Evolutionary conservation across 495 filamentous ascomycete genomes (phyloP).

Genomic region (Penicillium ochrochloron): DNA sequence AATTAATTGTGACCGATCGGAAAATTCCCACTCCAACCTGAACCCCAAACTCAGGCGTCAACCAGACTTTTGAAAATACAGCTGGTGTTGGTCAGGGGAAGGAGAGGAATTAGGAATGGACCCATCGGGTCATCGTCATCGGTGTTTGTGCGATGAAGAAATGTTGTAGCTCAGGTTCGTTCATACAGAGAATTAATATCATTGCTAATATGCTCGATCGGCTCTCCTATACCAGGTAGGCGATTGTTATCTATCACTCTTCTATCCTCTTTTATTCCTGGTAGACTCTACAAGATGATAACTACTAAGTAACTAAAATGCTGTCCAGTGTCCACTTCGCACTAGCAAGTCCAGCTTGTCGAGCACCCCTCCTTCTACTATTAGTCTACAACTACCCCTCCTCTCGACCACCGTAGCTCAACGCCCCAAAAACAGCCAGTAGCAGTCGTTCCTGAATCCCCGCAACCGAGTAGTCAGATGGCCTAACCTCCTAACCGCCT

Average conservation of each 20-base stretch:
- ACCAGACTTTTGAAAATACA: not conserved
- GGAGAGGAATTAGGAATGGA: not conserved
- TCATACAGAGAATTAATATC: not conserved
- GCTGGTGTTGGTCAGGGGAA: not conserved
- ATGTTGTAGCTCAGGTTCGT: not conserved
- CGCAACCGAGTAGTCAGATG: conserved; percentile 27
- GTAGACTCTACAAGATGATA: not conserved
- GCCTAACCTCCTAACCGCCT: not conserved
- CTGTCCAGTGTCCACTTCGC: too few relatives aligned
- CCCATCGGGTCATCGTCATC: not conserved
- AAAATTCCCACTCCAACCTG: conserved; percentile 17
- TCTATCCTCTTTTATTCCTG: not conserved
- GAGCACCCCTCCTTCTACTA: not conserved
- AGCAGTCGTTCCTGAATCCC: conserved; percentile 38
- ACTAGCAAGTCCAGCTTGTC: not conserved
- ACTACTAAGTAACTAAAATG: not conserved
- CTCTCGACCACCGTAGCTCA: not conserved
- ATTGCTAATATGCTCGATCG: not conserved
- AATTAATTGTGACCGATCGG: conserved; percentile 24
- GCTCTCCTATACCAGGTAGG: not conserved
- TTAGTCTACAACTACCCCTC: not conserved
- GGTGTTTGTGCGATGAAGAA: not conserved
- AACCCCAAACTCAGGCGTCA: not conserved
- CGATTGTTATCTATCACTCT: too few relatives aligned
- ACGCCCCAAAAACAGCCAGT: conserved; percentile 31